phyloP scores from a whole-genome alignment of 768 basidiomycete genomes.

The Pholiota microspora region DNA sequence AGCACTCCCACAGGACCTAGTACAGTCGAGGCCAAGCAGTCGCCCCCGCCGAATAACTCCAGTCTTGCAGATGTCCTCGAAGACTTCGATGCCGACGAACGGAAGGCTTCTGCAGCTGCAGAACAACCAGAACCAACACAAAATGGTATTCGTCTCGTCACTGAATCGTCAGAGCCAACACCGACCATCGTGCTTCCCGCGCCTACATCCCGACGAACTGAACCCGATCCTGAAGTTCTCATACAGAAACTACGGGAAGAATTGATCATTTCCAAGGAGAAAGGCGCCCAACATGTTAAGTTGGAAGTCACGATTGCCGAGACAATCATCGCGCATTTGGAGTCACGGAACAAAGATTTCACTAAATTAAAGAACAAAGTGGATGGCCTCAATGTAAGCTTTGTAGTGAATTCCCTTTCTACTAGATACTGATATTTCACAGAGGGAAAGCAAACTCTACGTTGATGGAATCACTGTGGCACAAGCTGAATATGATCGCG shows the following conservation, averaged over 20 bases:
- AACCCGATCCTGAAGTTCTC: conserved; percentile 47
- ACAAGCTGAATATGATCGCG: conserved; percentile 91
- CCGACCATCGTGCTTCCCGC: conserved; percentile 17
- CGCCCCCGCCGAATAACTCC: neutral
- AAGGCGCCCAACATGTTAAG: conserved; percentile 57
- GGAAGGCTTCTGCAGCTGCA: neutral
- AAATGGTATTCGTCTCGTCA: neutral
- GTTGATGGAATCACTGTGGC: conserved; percentile 92
- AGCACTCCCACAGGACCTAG: neutral
- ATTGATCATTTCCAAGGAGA: conserved; percentile 56
- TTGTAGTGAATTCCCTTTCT: conserved; percentile 18
- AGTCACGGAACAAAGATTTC: conserved; percentile 60
- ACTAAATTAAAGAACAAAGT: conserved; percentile 69
- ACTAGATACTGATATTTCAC: conserved; percentile 9
- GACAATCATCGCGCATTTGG: conserved; percentile 63
- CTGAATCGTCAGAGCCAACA: neutral
- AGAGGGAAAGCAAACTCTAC: conserved; percentile 91
- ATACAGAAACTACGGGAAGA: conserved; percentile 57
- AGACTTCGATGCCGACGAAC: conserved; percentile 1
- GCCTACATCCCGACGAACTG: conserved; percentile 32
- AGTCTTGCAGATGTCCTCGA: conserved; percentile 6
- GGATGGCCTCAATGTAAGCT: conserved; percentile 82
- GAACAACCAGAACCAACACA: neutral
- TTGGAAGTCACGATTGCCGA: conserved; percentile 77
- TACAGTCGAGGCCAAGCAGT: neutral